A percentile compares a stretch with the other conserved stretches of the same genome.
Evolutionary conservation across 2,329 filamentous ascomycete genomes (phyloP).

Genomic region (Fusarium graminum): DNA sequence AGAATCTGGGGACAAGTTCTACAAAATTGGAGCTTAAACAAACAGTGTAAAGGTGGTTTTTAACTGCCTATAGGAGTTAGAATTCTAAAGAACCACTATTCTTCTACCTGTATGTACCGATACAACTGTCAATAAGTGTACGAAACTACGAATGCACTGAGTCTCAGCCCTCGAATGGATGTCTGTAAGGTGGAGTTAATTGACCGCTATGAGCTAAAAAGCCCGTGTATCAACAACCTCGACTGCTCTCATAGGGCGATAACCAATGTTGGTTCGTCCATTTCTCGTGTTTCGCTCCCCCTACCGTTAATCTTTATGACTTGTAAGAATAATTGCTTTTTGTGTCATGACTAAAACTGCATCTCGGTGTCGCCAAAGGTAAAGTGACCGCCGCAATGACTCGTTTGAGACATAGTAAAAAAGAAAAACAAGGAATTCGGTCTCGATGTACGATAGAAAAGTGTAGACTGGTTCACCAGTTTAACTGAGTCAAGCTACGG

Average conservation of each 20-base stretch:
- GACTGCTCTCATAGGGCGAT: neutral
- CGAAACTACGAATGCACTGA: neutral
- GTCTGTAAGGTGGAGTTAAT: neutral
- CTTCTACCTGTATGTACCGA: neutral
- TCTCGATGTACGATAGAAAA: constrained; percentile 1
- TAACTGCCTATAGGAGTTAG: neutral
- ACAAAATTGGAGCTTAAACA: constrained; percentile 69
- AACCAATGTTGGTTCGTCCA: constrained; percentile 12
- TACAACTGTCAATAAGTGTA: neutral
- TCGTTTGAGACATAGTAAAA: constrained; percentile 3
- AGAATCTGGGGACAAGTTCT: constrained; percentile 75
- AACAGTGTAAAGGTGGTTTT: neutral
- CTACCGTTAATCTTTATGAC: constrained; percentile 18
- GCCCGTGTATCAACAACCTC: neutral
- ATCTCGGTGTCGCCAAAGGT: neutral
- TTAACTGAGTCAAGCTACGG: constrained; percentile 11
- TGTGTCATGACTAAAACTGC: constrained; percentile 1
- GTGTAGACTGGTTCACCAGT: neutral
- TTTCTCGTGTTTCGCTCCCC: constrained; percentile 27
- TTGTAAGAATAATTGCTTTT: constrained; percentile 28
- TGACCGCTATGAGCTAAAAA: constrained; percentile 2
- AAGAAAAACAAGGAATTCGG: neutral
- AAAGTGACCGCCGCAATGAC: constrained; percentile 13
- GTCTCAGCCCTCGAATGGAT: neutral
- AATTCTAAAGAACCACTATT: neutral